Evolutionary conservation across 2,329 filamentous ascomycete genomes (phyloP), one percentile per base, ranked within the genome.

Genomic region (Fusarium transvaalense): DNA sequence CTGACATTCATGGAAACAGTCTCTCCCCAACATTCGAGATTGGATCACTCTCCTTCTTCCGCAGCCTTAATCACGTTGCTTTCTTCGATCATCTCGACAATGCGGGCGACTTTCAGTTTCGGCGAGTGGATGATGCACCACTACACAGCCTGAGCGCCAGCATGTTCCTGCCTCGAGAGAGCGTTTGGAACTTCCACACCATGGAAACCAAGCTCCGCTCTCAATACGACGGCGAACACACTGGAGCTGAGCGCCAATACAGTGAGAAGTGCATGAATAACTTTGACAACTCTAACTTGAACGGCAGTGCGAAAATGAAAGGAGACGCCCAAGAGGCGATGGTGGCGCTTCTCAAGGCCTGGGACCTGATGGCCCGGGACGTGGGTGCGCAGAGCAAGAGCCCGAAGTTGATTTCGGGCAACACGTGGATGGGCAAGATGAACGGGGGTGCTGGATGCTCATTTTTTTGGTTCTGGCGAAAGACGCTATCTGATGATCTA

Each of bases 21-120:
- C 81, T 84, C 73, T 84, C 84, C 62, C 82, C 83, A 12, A 84
- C 84, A 61, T 86, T 88, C 59, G 86, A 88, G 71, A 82, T 88
- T 67, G 86, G 84, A 53, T 83, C 80, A 27, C 75, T 84, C 32
- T 73, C 76, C 6, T 86, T 86, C 74, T 86, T 87, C 73, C 82
- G 85, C 38, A 78, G 80, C 59, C 75, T 80, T 41, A 76, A 80
- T 21, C 83, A 87, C 56, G 77, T 78, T 52, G 76, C 79, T 14
- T 84, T 86, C 56, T 84, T 87, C 62, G 74, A 83, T 29, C 81
- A 83, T 69, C 76, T 88, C 14, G 85, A 87, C 66, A 77, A 74
- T 42, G 72, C 78, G 3, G 85, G 83, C 9, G 82, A 82, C 10
- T 84, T 85, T 67, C 83, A 82, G 67, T 82, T 84, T 58, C 79